These are phyloP conservation scores for Aphanomyces astaci DNA, from an alignment of 352 stramenopile genomes.

Conservation along the genomic window DNA sequence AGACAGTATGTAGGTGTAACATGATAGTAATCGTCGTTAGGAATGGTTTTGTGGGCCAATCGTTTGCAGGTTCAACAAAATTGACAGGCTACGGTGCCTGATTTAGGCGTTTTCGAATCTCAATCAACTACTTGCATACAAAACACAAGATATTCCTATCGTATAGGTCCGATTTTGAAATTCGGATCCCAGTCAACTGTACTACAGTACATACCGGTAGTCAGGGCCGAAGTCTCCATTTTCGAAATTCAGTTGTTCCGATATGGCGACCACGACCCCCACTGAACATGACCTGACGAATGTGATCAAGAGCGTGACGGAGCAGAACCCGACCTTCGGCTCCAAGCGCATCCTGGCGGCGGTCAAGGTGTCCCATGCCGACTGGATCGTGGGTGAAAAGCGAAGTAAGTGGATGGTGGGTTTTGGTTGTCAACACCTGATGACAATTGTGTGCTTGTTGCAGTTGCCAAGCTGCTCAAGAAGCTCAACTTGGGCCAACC, in stretches of 20 bases:
- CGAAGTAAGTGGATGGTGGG: conserved; percentile 54
- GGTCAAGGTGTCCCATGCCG: conserved; percentile 56
- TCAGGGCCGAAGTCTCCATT: too few species aligned
- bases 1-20: too few species aligned
- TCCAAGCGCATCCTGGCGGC: conserved; percentile 51
- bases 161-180: neutral
- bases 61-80: too few species aligned
- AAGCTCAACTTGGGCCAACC: conserved; percentile 32
- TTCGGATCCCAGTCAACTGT: neutral
- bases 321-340: conserved; percentile 57
- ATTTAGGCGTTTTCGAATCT: too few species aligned
- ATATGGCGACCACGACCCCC: neutral
- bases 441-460: conserved; percentile 28
- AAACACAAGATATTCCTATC: too few species aligned
- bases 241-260: neutral
- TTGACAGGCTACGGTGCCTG: too few species aligned
- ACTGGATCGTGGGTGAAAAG: conserved; percentile 67
- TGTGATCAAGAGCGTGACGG: conserved; percentile 45
- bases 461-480: conserved; percentile 66
- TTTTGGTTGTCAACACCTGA: too few species aligned
- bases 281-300: conserved; percentile 37
- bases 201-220: too few species aligned
- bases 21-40: too few species aligned
- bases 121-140: too few species aligned
- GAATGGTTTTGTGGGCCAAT: too few species aligned